A percentile compares a stretch with the other conserved stretches of the same genome.
These are phyloP conservation scores for Colletotrichum sp. DNA, from an alignment of 2,329 filamentous ascomycete genomes.

Conservation along the genomic window DNA sequence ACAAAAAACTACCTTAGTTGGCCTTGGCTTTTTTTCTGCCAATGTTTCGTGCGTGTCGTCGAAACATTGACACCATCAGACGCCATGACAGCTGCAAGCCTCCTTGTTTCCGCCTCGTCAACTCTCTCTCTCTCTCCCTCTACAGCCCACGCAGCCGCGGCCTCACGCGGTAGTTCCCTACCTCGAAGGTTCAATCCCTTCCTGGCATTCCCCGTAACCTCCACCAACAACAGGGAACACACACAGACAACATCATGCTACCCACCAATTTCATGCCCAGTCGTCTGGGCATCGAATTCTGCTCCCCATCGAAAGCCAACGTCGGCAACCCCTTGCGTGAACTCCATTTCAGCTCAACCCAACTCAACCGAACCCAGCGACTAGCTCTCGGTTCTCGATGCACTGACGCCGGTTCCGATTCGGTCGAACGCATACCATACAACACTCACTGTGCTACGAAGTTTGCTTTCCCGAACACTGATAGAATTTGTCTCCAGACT, in stretches of 20 bases:
- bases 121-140: not conserved
- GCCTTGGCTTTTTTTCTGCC: conserved; percentile 7
- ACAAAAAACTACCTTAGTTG: not conserved
- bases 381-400: not conserved
- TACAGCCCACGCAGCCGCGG: not conserved
- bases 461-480: not conserved
- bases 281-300: not conserved
- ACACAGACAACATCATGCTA: not conserved
- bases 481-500: not conserved
- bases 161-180: not conserved
- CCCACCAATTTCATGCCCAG: not conserved
- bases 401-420: not conserved
- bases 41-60: conserved; percentile 13
- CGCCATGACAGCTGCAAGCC: not conserved
- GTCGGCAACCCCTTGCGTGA: not conserved
- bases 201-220: not conserved
- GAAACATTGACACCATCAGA: conserved; percentile 9
- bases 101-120: not conserved
- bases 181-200: not conserved
- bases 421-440: not conserved
- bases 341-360: not conserved
- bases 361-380: not conserved
- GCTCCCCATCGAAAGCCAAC: not conserved
- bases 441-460: not conserved
- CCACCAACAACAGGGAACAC: not conserved